Percentiles rank a stretch among this genome's conserved stretches.
phyloP scores from a whole-genome alignment of 2,329 filamentous ascomycete species.

The Didymella exigua region DNA sequence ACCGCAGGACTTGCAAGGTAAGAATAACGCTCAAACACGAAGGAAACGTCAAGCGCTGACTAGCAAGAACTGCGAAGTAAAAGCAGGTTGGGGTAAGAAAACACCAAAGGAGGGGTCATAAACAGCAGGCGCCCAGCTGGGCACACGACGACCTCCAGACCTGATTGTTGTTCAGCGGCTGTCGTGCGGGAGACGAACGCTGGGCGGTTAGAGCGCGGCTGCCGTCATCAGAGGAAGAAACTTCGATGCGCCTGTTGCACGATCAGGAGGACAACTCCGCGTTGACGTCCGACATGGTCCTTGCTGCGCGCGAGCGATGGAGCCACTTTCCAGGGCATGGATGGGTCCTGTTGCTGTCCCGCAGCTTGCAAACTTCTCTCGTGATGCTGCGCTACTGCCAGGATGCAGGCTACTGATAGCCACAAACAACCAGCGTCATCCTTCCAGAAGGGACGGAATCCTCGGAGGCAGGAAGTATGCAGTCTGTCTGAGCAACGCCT shows the following conservation, averaged over 20 bases:
- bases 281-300: conserved; percentile 9
- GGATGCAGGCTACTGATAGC: conserved; percentile 17
- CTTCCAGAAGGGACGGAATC: conserved; percentile 6
- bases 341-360: conserved; percentile 13
- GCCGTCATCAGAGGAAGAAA: conserved; percentile 9
- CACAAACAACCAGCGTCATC: conserved; percentile 3
- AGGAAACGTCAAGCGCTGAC: conserved; percentile 13
- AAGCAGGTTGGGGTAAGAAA: conserved; percentile 2
- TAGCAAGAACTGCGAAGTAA: conserved; percentile 7
- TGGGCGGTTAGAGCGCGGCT: conserved; percentile 9
- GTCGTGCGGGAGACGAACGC: conserved; percentile 12
- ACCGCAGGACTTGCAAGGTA: conserved; percentile 1
- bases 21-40: conserved; percentile 18
- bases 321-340: conserved; percentile 12
- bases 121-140: conserved; percentile 9
- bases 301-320: conserved; percentile 11
- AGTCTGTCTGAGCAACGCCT: neutral
- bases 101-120: conserved; percentile 9
- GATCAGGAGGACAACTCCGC: conserved; percentile 16
- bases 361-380: conserved; percentile 16
- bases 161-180: conserved; percentile 6
- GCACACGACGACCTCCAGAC: conserved; percentile 11
- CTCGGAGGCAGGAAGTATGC: neutral
- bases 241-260: conserved; percentile 10
- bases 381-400: conserved; percentile 15